Conservation (phyloP, 352 stramenopile species). For the Globisporangium echinulatum region DNA sequence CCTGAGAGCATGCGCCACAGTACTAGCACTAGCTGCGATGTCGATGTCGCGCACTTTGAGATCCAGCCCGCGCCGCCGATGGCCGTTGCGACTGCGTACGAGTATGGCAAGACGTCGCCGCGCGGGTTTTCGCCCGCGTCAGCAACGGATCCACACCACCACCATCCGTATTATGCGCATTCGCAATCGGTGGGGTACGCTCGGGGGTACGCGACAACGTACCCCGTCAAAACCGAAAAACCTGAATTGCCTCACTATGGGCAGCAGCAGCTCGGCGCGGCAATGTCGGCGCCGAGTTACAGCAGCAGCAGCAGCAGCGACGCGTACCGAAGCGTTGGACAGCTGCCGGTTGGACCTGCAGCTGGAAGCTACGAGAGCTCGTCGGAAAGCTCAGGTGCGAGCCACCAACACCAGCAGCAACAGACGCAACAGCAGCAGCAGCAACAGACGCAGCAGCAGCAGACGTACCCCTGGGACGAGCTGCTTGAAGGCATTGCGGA, state of each 20-base stretch:
- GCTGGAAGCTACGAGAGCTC: conserved; percentile 9
- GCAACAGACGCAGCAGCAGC: too few relatives aligned
- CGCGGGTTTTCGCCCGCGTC: conserved; percentile 9
- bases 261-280: conserved; percentile 3
- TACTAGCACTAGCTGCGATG: conserved; percentile 10
- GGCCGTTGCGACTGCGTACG: conserved; percentile 8
- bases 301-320: conserved; percentile 5
- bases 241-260: conserved; percentile 1
- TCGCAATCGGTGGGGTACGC: conserved; percentile 3
- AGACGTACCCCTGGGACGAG: conserved; percentile 51
- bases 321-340: too few relatives aligned
- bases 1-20: conserved; percentile 21
- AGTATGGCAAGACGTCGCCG: conserved; percentile 18
- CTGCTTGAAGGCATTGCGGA: conserved; percentile 71
- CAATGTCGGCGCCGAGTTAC: background rate
- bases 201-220: background rate
- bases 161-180: conserved; percentile 3
- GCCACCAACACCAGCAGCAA: conserved; percentile 2
- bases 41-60: conserved; percentile 10
- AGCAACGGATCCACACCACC: conserved; percentile 5
- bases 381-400: conserved; percentile 2
- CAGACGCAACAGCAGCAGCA: background rate
- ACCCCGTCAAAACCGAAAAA: conserved; percentile 10
- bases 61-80: conserved; percentile 13
- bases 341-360: background rate